Evolutionary conservation across 176 grass and related monocot genomes (phyloP), one percentile per base, ranked within the genome.

Genomic region (Triticum dicoccoides): DNA sequence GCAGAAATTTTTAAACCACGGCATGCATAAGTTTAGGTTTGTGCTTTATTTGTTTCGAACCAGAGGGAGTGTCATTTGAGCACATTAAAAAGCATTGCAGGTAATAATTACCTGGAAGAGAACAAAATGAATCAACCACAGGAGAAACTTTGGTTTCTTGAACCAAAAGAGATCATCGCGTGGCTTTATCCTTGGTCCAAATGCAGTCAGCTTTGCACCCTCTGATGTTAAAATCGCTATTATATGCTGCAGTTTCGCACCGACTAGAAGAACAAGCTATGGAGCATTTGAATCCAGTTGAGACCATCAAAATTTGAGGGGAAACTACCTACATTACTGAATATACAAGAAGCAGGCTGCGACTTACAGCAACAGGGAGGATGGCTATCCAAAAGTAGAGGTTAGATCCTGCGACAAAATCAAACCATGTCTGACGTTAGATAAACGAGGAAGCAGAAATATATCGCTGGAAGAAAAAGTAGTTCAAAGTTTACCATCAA

Each of bases 361-460:
- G 4, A 49, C 90, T 94, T 84, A 96, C 97, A 58, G 89, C 44
- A 67, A 92, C 86, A 45, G 97, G 97, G 76, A 98, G 93, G 83
- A 98, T 94, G 47, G 97, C 97, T 92, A 98, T 96, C 97, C 97
- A 98, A 82, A 98, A 96, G 89, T 98, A 98, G 17, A 98, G 90
- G 87, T 98, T 96, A 32, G 90, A 92, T 83, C 97, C 97, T 98
- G 89, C 79, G 91, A 92, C 11, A 88, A 79, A 63, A 82, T 54
- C 32, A 51, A 8, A 3, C n/a, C 61, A 71, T 80, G 41, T 82
- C 44, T 9, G 9, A 83, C 0, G 2, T n/a, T 38, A 23, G 34
- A 58, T 42, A 78, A 62, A 54, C 10, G 5, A 23, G 42, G 76
- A 58, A 56, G 23, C 82, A 87, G 5, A 67, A 51, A 76, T 23